Evolutionary conservation across 139 green algal genomes (phyloP), one percentile per base, ranked within the genome.

Genomic region (Zygnema cylindricum): DNA sequence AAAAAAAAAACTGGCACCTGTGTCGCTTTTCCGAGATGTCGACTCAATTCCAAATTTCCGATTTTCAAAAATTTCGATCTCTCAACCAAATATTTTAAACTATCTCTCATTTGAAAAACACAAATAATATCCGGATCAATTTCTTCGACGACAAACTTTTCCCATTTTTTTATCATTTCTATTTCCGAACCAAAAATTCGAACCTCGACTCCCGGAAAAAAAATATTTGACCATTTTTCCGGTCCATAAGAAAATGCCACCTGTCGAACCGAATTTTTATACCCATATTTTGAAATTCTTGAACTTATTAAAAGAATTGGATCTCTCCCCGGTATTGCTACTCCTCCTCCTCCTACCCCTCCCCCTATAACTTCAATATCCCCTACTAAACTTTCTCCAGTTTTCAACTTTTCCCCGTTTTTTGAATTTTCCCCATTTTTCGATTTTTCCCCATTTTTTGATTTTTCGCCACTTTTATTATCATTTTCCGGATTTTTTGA

Each of bases 91-190:
- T 36, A 86, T 3, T 75, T 39, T 69, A 88, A 43, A 75, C 83
- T 88, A 22, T 88, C 69, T 32, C 69, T 88, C 25, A 88, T n/a
- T 33, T 88, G 69, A 75, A 88, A 88, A 11, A 88, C 22, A 43
- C 69, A 85, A 7, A 88, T 11, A 33, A 88, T 69, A 22, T 88
- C 83, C 30, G 83, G 83, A 43, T 88, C 83, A 7, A 41, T 35
- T 2, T 87, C 83, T 3, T 88, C 83, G 3, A 79, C 71, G 11
- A 79, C 71, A 11, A 41, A 79, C 3, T 25, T 43, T 11, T 43
- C 11, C 71, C 71, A 79, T 16, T 7, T 16, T 41, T 41, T 39
- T 33, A 84, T 3, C 77, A 84, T 84, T 39, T 39, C 77, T 54
- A 7, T 33, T 41, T 84, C 77, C 40, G 77, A 69, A n/a, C 25